Evolutionary conservation across 805 yeast genomes (phyloP).

Genomic region (Myxozyma kluyveri): DNA sequence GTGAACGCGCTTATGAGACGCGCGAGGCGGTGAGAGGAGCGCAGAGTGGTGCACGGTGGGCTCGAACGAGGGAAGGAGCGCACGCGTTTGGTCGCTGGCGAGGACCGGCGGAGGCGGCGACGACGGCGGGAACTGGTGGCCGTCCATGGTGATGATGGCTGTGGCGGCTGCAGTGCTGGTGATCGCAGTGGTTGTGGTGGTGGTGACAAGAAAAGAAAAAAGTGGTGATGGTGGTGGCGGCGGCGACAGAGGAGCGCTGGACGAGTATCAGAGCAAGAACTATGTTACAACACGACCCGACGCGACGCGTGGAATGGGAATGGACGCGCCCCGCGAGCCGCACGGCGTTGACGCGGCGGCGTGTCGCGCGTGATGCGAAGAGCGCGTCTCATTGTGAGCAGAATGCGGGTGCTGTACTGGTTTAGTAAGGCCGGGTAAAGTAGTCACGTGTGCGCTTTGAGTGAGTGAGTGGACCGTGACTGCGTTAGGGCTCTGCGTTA

Average conservation of each 20-base stretch:
- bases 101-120: slow-evolving; percentile 41
- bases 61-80: slow-evolving; percentile 26
- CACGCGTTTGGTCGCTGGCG: slow-evolving; percentile 8
- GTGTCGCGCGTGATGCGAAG: slow-evolving; percentile 4
- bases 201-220: not conserved
- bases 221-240: not conserved
- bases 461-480: slow-evolving; percentile 3
- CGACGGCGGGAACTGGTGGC: slow-evolving; percentile 51
- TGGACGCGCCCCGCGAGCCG: not conserved
- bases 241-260: not conserved
- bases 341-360: not conserved
- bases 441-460: slow-evolving; percentile 5
- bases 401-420: not conserved
- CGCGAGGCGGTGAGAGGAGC: slow-evolving; percentile 1
- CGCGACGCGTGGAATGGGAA: not conserved
- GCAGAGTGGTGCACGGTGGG: slow-evolving; percentile 3
- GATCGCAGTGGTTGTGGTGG: not conserved
- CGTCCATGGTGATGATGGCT: not conserved
- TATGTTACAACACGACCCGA: not conserved
- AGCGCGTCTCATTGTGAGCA: not conserved
- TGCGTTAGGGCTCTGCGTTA: not conserved
- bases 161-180: not conserved
- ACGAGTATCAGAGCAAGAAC: not conserved
- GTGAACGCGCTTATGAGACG: slow-evolving; percentile 23
- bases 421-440: slow-evolving; percentile 1